These are phyloP conservation scores for Inga leiocalycina DNA, from an alignment of 306 rosid species.

Conservation along the genomic window DNA sequence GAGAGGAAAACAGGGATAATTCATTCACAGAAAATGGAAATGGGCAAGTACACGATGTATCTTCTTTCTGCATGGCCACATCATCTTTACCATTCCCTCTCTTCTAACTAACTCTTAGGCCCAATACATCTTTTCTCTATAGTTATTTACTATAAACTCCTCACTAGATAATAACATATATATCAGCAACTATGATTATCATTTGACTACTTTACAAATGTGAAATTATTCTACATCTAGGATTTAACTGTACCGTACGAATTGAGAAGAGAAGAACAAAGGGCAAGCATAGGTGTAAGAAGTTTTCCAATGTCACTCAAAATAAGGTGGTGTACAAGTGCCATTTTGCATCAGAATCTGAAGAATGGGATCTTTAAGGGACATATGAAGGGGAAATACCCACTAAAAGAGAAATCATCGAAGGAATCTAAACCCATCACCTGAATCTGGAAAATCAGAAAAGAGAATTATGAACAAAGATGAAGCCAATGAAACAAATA, in stretches of 20 bases:
- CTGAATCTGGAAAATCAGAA: slow-evolving; percentile 30
- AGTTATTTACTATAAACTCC: no score
- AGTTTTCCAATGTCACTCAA: slow-evolving; percentile 39
- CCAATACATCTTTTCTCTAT: no score
- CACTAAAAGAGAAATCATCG: slow-evolving; percentile 40
- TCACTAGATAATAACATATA: no score
- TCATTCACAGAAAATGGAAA: no score
- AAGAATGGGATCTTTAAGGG: slow-evolving; percentile 70
- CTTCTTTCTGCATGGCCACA: no score
- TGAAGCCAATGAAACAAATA: slow-evolving; percentile 29
- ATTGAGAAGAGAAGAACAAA: slow-evolving; percentile 55
- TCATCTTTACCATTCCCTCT: no score
- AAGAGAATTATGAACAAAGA: slow-evolving; percentile 26
- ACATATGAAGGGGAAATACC: slow-evolving; percentile 55
- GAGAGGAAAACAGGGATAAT: no score
- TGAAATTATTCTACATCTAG: slow-evolving; percentile 75
- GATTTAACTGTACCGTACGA: slow-evolving; percentile 66
- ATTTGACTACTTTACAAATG: slow-evolving; percentile 54
- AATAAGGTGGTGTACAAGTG: slow-evolving; percentile 69
- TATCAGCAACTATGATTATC: neutral
- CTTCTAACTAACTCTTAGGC: no score
- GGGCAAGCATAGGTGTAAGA: slow-evolving; percentile 39
- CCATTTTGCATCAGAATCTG: slow-evolving; percentile 60
- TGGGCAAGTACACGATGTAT: no score
- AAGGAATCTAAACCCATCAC: slow-evolving; percentile 26